Evolutionary conservation across 2,329 filamentous ascomycete species (phyloP), one percentile per base, ranked within the genome.

Genomic region (Aspergillus fumigatiaffinis): DNA sequence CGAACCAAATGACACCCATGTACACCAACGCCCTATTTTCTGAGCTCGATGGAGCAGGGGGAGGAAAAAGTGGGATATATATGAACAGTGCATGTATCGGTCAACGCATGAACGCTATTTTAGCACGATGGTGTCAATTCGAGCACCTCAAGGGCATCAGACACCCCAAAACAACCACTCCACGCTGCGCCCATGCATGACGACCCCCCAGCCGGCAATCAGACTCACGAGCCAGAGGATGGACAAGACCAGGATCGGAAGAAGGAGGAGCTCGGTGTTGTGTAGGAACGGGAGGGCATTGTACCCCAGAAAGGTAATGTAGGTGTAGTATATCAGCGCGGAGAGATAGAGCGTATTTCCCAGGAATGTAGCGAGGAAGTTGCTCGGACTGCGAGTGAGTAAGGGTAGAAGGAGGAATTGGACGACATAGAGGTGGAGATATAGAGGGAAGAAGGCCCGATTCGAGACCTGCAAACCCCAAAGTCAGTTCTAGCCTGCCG

Each of bases 281-380:
- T 86, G 83, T 25, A 88, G 73, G 68, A 88, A 88, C 0, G 86
- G 86, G 17, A 89, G 75, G 25, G 85, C 85, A 65, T 88, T 88
- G 72, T 88, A 89, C 35, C 86, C 86, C 47, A 89, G 75, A 69
- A 89, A 89, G 8, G 83, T 87, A 65, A 88, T 86, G 63, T 88
- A 82, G 67, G 84, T 85, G 72, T 88, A 88, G 73, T 88, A 88
- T 28, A 80, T 80, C 52, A 87, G 73, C 0, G 85, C 86, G 41
- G 85, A 76, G n/a, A 88, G 78, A 66, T 88, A 88, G 62, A 88
- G 79, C 1, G 84, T 82, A 67, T 89, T 88, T 28, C 85, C 84
- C 38, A 88, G 77, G 60, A 88, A 82, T 23, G 84, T 78, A 32
- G 75, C 71, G 35, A 77, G 66, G 57, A 76, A 75, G 54, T 77